Base-by-base conservation (phyloP, 768 basidiomycete genomes). In the Suillus cothurnatus region DNA sequence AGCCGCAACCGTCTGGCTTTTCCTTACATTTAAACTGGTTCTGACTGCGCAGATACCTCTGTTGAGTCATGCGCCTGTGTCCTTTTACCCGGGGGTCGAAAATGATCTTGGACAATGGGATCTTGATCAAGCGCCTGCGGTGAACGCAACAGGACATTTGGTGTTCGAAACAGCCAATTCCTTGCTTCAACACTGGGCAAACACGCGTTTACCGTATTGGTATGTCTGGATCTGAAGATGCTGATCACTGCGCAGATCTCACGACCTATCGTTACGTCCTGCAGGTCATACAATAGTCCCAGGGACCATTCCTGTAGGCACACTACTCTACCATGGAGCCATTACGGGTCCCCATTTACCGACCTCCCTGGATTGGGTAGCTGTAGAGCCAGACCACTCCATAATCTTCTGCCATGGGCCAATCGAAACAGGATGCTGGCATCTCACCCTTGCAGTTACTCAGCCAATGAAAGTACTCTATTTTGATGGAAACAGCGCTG, bases 111-210 rank as follows among this genome's bases (percentile, higher is more conserved):
- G 15, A 7, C 36, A 61, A 31, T 77, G 76, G 74, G 62, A 62
- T 64, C 63, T 76, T 6, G 63, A 67, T n/a, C 19, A 55, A n/a
- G 47, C 65, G 4, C 76, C 76, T 2, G 63, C 67, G 45, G 69
- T 70, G 26, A 73, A 78, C 58, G 67, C 69, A 21, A 79, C 79
- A 4, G 65, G 70, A 21, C 71, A 78, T 60, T 68, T 80, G 39
- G 68, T 80, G 15, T 81, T 81, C 57, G 74, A 77, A 43, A 73
- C 75, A 3, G 70, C 79, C 12, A 68, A 69, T 50, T 72, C 76
- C 5, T 65, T 79, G 6, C 71, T 81, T 15, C 80, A 81, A 55
- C 73, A 76, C 31, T 81, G 78, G 78, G 72, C 79, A 3, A 81
- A 80, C 62, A 78, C 76, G 1, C 71, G 76, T n/a, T 15, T 74